These are phyloP conservation scores for Paulownia fortunei DNA, from an alignment of 257 asterid genomes.

Conservation along the genomic window DNA sequence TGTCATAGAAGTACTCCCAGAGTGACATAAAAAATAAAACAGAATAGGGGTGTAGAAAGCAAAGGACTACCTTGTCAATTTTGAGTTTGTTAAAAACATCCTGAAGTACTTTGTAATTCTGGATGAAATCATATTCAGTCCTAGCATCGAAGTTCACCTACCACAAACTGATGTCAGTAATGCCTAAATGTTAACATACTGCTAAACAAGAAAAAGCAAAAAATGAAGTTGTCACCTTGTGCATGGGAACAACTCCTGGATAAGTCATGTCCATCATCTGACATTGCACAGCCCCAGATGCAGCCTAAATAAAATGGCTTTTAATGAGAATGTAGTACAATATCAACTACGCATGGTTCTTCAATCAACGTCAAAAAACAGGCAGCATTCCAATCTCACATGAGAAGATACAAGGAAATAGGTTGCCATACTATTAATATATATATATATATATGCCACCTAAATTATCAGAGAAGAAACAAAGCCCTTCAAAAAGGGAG, in stretches of 20 bases:
- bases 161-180: constrained; percentile 31
- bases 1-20: constrained; percentile 2
- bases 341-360: neutral
- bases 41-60: constrained; percentile 1
- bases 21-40: neutral
- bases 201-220: neutral
- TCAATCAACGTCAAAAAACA: constrained; percentile 17
- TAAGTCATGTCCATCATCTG: constrained; percentile 93
- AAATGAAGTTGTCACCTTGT: constrained; percentile 60
- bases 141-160: constrained; percentile 95
- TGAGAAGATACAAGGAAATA: neutral
- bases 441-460: neutral
- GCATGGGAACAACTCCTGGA: constrained; percentile 96
- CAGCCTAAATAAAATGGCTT: constrained; percentile 60
- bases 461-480: neutral
- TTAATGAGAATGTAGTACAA: constrained; percentile 15
- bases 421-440: neutral
- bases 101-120: constrained; percentile 95
- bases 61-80: constrained; percentile 68
- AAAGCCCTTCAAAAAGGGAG: neutral
- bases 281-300: constrained; percentile 96
- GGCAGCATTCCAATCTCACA: neutral
- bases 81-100: constrained; percentile 91
- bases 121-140: constrained; percentile 95
- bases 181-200: constrained; percentile 5